Conservation (phyloP, 257 asterid genomes). For the Salvia hispanica region DNA sequence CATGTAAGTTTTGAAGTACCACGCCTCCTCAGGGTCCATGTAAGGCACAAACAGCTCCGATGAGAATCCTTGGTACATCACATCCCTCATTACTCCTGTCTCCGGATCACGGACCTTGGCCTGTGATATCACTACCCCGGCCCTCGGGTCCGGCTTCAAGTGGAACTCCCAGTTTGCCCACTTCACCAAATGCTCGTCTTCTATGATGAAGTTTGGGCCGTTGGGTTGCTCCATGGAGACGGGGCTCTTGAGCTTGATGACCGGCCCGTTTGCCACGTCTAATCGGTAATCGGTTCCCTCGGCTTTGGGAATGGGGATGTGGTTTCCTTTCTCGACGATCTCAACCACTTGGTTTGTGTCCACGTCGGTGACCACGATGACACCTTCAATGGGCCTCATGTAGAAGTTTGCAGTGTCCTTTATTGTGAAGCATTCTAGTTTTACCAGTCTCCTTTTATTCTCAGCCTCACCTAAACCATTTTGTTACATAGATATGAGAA, state of each 20-base stretch:
- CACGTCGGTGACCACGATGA: conserved; percentile 51
- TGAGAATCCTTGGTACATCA: conserved; percentile 81
- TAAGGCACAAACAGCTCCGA: conserved; percentile 92
- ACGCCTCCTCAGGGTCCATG: conserved; percentile 76
- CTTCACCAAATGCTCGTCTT: conserved; percentile 62
- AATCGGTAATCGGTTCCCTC: conserved; percentile 61
- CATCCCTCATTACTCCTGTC: conserved; percentile 67
- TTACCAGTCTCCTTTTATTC: conserved; percentile 61
- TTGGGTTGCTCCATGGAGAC: conserved; percentile 82
- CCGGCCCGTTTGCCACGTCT: conserved; percentile 30
- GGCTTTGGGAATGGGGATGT: conserved; percentile 66
- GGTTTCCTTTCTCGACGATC: conserved; percentile 52
- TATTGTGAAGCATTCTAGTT: conserved; percentile 55
- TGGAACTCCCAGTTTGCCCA: conserved; percentile 99
- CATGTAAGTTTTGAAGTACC: conserved; percentile 85
- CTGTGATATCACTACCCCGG: conserved; percentile 76
- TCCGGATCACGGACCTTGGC: conserved; percentile 65
- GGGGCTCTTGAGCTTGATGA: conserved; percentile 57
- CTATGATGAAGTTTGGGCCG: conserved; percentile 88
- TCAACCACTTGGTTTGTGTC: conserved; percentile 53
- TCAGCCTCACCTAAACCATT: conserved; percentile 52
- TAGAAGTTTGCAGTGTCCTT: conserved; percentile 72
- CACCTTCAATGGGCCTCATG: conserved; percentile 85
- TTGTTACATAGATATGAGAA: neutral
- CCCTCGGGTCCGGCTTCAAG: conserved; percentile 83